phyloP scores from a whole-genome alignment of 306 rosid genomes.

The Inga oerstediana region DNA sequence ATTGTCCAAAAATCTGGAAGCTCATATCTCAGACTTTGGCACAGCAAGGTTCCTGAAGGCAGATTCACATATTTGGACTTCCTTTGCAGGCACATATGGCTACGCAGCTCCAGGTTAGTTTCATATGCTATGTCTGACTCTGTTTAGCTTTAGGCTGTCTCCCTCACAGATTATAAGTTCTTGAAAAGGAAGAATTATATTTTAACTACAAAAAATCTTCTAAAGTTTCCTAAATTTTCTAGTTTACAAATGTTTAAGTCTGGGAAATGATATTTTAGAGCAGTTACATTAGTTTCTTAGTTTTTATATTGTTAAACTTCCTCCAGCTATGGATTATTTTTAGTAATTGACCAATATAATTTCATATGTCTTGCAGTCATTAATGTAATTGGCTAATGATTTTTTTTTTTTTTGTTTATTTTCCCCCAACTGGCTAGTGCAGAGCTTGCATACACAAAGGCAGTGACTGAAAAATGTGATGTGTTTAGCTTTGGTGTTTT shows the following conservation, averaged over 20 bases:
- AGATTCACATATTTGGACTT: conserved; percentile 28
- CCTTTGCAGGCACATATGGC: conserved; percentile 25
- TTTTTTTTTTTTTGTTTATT: no score
- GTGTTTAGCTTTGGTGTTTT: neutral
- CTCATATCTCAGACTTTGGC: conserved; percentile 37
- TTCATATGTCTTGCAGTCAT: neutral
- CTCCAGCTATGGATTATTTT: neutral
- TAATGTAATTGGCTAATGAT: neutral
- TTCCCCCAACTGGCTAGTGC: neutral
- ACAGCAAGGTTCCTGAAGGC: conserved; percentile 36
- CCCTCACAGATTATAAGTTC: neutral
- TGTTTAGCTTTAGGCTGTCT: neutral
- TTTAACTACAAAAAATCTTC: neutral
- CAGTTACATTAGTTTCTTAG: neutral
- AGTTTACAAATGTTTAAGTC: neutral
- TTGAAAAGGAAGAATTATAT: neutral
- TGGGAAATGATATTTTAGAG: neutral
- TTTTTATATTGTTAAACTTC: neutral
- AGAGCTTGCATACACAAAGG: conserved; percentile 15
- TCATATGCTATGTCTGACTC: neutral
- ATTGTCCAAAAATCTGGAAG: conserved; percentile 18
- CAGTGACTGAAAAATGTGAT: neutral
- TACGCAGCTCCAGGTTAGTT: conserved; percentile 35
- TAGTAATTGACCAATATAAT: neutral
- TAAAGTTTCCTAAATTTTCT: neutral